phyloP scores from a whole-genome alignment of 2,329 filamentous ascomycete species.

The Calonectria hongkongensis region DNA sequence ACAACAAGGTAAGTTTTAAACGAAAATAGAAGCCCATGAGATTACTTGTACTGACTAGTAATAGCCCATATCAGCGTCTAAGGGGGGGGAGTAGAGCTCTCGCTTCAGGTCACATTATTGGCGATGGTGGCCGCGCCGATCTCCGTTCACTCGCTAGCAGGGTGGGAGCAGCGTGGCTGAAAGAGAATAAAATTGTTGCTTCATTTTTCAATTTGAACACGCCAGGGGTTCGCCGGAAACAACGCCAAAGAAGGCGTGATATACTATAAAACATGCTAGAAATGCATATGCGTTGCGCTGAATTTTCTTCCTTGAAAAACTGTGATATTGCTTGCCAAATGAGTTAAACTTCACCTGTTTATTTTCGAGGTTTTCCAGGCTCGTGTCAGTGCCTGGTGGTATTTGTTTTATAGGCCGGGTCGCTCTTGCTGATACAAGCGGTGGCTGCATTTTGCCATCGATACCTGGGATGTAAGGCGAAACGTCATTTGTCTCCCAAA shows the following conservation, averaged over 20 bases:
- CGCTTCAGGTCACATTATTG: constrained; percentile 57
- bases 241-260: background rate
- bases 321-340: background rate
- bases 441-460: background rate
- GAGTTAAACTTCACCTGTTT: background rate
- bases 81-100: constrained; percentile 65
- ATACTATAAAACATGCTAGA: background rate
- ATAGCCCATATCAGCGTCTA: constrained; percentile 64
- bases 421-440: background rate
- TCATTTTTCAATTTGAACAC: background rate
- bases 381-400: too few species aligned
- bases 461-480: constrained; percentile 13
- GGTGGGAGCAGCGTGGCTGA: constrained; percentile 30
- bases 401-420: background rate
- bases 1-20: constrained; percentile 58
- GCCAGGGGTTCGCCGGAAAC: background rate
- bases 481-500: background rate
- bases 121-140: constrained; percentile 56
- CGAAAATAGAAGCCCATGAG: background rate
- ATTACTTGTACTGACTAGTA: constrained; percentile 22
- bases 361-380: background rate
- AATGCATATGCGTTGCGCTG: background rate
- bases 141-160: constrained; percentile 41
- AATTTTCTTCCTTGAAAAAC: background rate
- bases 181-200: constrained; percentile 18